Percentiles rank a stretch among this genome's conserved stretches.
phyloP scores from a whole-genome alignment of 441 rosid species.

The Brassica hybrid region DNA sequence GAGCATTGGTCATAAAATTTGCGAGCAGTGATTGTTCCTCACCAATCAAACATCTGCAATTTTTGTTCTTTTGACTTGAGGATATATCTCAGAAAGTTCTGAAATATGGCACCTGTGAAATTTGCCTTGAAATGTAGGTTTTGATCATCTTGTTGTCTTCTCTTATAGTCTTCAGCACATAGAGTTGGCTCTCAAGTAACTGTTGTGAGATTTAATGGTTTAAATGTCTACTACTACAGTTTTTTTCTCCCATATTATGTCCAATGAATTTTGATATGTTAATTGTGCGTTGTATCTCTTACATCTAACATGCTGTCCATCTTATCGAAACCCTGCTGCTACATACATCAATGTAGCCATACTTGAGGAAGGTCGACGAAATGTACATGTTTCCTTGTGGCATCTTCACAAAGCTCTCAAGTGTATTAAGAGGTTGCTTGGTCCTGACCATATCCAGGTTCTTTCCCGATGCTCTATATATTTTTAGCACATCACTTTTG shows the following conservation, averaged over 20 bases:
- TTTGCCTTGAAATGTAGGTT: constrained; percentile 34
- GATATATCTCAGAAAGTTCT: too few species aligned
- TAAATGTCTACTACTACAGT: background rate
- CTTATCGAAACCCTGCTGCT: constrained; percentile 83
- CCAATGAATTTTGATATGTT: constrained; percentile 55
- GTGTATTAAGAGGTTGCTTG: constrained; percentile 70
- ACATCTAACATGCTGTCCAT: constrained; percentile 77
- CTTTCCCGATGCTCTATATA: constrained; percentile 15
- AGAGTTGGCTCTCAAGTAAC: constrained; percentile 78
- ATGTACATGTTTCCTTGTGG: constrained; percentile 77
- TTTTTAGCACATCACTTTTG: constrained; percentile 9
- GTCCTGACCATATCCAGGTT: constrained; percentile 84
- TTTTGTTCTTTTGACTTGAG: too few species aligned
- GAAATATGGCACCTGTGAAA: too few species aligned
- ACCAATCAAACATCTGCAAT: too few species aligned
- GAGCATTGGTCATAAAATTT: too few species aligned
- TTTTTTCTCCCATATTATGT: too few species aligned
- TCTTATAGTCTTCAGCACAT: constrained; percentile 79
- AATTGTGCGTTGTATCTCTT: constrained; percentile 76
- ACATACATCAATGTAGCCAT: constrained; percentile 79
- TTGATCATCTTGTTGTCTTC: constrained; percentile 81
- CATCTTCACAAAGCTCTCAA: constrained; percentile 78
- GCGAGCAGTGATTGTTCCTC: too few species aligned
- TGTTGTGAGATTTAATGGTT: constrained; percentile 3
- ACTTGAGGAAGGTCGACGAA: constrained; percentile 86